phyloP scores from a whole-genome alignment of 2,329 filamentous ascomycete species.

The Aspergillus luchuensis region DNA sequence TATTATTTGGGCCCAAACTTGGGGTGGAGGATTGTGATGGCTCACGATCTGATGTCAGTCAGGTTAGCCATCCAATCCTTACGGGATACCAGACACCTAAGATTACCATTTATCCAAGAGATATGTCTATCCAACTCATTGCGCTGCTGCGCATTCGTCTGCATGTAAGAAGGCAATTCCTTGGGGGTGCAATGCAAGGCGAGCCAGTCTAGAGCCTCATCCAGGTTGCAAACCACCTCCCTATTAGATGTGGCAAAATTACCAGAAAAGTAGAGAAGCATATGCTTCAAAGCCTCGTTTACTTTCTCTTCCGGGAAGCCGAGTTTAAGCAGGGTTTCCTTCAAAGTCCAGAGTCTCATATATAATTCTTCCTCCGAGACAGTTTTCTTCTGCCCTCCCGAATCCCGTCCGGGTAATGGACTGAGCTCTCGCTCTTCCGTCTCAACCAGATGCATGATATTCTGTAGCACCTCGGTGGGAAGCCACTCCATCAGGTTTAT shows the following conservation, averaged over 20 bases:
- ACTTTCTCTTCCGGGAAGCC: slow-evolving; percentile 68
- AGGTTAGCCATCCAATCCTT: slow-evolving; percentile 33
- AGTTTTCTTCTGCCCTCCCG: slow-evolving; percentile 39
- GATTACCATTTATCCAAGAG: slow-evolving; percentile 43
- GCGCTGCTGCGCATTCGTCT: slow-evolving; percentile 32
- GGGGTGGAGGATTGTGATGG: slow-evolving; percentile 31
- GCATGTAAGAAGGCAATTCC: slow-evolving; percentile 73
- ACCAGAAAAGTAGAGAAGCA: slow-evolving; percentile 68
- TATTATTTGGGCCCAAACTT: slow-evolving; percentile 24
- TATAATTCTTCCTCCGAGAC: slow-evolving; percentile 75
- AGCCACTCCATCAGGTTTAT: slow-evolving; percentile 78
- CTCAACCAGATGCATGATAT: slow-evolving; percentile 65
- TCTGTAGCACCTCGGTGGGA: slow-evolving; percentile 66
- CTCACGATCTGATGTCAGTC: slow-evolving; percentile 33
- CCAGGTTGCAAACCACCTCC: slow-evolving; percentile 78
- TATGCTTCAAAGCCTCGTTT: slow-evolving; percentile 64
- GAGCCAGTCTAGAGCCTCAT: slow-evolving; percentile 88
- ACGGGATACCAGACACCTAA: slow-evolving; percentile 16
- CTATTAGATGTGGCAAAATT: slow-evolving; percentile 56
- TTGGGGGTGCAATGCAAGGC: slow-evolving; percentile 71
- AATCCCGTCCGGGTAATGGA: slow-evolving; percentile 28
- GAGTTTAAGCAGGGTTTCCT: slow-evolving; percentile 68
- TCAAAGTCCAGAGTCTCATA: slow-evolving; percentile 80
- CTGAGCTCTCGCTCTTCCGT: slow-evolving; percentile 45
- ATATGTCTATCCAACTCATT: slow-evolving; percentile 35